Base-by-base conservation (phyloP, 192 early-diverging fungal genomes). In the Diversispora eburnea region DNA sequence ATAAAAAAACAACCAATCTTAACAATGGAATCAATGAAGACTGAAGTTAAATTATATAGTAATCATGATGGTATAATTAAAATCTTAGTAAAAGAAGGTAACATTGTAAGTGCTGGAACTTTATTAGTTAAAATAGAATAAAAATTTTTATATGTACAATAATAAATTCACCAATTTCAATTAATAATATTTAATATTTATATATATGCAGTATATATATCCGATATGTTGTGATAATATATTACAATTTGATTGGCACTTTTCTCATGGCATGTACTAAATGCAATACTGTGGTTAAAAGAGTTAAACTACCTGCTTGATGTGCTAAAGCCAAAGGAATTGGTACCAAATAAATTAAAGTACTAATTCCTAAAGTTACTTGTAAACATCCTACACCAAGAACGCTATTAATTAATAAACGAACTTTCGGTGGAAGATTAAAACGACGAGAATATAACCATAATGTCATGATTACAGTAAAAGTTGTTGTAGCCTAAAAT, bases 291-390 rank as follows among this genome's bases (percentile, higher is more conserved):
- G 91, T 81, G 0, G 94, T 91, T 70, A 97, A 80, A 20, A 99
- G 81, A 45, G 92, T 86, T 51, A 99, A 83, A 15, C 94, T 93
- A 25, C 95, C 95, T 43, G 90, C 92, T 80, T 99, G 97, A 82
- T 99, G 97, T 13, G 94, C 92, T 13, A 96, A 93, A 4, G 96
- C 97, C 68, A 96, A 82, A 33, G 90, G 88, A 59, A 95, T 90
- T 17, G 97, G 97, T 3, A 99, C 97, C 81, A 95, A 89, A 77
- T 94, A 93, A 39, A 99, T 84, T 46, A 99, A 83, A 8, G 97
- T 99, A 47, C 87, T 82, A 63, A 99, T 95, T n/a, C 97, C 97
- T 22, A 99, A 81, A 0, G 89, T 84, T 6, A 93, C 93, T 80
- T 98, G 93, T 10, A 88, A 73, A 62, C 81, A 85, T 1, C 87